Conservation (phyloP, 805 yeast genomes). For the Yarrowia alimentaria region DNA sequence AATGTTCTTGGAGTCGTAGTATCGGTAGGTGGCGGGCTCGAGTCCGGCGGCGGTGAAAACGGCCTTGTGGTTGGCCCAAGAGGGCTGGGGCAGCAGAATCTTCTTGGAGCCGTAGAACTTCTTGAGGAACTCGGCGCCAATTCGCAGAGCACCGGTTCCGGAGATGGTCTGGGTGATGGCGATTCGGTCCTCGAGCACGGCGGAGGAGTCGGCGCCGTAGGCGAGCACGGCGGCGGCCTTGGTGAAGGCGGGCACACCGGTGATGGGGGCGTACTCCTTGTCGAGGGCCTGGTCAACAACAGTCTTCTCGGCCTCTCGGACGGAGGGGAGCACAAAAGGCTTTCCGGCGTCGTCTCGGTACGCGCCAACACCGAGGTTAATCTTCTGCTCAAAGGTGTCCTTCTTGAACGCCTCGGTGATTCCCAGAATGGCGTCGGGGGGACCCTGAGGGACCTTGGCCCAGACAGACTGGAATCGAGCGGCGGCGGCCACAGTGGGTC, state of each 20-base stretch:
- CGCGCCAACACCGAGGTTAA: conserved; percentile 82
- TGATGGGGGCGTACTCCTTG: conserved; percentile 85
- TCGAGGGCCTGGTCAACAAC: conserved; percentile 53
- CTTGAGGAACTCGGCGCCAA: conserved; percentile 73
- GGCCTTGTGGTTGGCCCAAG: conserved; percentile 92
- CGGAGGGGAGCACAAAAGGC: conserved; percentile 84
- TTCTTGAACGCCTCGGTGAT: conserved; percentile 69
- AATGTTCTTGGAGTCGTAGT: conserved; percentile 63
- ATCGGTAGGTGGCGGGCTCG: conserved; percentile 57
- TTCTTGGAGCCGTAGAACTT: conserved; percentile 55
- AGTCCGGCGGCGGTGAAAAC: conserved; percentile 76
- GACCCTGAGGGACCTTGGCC: conserved; percentile 54
- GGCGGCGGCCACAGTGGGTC: conserved; percentile 6
- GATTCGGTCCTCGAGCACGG: conserved; percentile 60
- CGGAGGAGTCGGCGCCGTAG: conserved; percentile 61
- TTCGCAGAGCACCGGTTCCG: conserved; percentile 92
- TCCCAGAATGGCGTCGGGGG: conserved; percentile 81
- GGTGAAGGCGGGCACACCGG: conserved; percentile 71
- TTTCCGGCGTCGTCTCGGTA: conserved; percentile 84
- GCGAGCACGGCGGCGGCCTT: conserved; percentile 65
- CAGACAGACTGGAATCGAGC: conserved; percentile 37
- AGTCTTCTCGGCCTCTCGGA: conserved; percentile 59
- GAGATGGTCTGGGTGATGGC: conserved; percentile 86
- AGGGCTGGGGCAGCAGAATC: conserved; percentile 77
- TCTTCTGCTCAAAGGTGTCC: conserved; percentile 52